These are phyloP conservation scores for Talaromyces nanjingensis DNA, from an alignment of 495 filamentous ascomycete genomes.

Conservation along the genomic window DNA sequence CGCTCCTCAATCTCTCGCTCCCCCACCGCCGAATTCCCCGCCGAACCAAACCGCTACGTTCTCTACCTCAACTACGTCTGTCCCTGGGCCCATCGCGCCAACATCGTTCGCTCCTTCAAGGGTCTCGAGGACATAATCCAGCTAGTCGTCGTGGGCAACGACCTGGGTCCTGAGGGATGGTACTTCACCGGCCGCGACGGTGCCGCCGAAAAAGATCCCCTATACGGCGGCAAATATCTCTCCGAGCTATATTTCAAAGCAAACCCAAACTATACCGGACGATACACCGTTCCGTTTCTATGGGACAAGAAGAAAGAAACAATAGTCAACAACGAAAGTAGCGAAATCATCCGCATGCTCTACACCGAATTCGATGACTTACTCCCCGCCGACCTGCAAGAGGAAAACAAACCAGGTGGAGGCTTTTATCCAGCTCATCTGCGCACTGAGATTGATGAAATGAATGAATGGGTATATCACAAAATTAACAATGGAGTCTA, in stretches of 20 bases:
- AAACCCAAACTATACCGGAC: background rate
- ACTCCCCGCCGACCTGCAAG: background rate
- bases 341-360: conserved; percentile 70
- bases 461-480: background rate
- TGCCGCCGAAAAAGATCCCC: background rate
- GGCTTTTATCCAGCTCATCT: background rate
- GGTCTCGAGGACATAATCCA: background rate
- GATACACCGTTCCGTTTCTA: background rate
- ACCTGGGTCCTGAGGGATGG: background rate
- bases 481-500: background rate
- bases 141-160: background rate
- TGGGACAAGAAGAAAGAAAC: conserved; percentile 67
- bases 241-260: background rate
- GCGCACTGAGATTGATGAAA: background rate
- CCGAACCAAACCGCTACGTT: conserved; percentile 71
- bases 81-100: background rate
- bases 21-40: conserved; percentile 55
- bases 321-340: conserved; percentile 81
- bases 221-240: background rate
- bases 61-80: conserved; percentile 54
- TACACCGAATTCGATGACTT: conserved; percentile 55
- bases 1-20: conserved; percentile 44
- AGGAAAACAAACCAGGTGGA: background rate
- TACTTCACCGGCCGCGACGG: background rate
- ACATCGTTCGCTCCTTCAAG: background rate